Base-by-base conservation (phyloP, 1,284 basidiomycete genomes). In the Ganoderma sp. region DNA sequence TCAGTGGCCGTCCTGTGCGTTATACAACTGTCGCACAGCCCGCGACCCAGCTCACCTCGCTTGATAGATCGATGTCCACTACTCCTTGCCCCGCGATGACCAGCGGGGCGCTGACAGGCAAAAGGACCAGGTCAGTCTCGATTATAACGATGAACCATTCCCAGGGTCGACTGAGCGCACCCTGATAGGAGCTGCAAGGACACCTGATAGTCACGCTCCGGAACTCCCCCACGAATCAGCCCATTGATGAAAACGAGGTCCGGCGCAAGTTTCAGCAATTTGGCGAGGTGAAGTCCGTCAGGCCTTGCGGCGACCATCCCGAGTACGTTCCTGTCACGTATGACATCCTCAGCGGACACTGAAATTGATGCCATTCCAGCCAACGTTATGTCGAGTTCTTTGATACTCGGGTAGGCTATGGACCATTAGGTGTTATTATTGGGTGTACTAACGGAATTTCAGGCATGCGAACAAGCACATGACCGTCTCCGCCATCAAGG, bases 21-120 rank as follows among this genome's bases (percentile, higher is more conserved):
- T 54, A 48, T 19, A 25, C 19, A 12, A 57, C 34, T 58, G 7
- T 25, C 7, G 25, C 10, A 48, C 28, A 32, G 3, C 41, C 15
- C 52, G 1, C 37, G 15, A 28, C n/a, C 66, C 25, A 34, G 58
- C 70, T 66, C 65, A 68, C 65, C 60, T 37, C 67, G 67, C 64
- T 39, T 42, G 39, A 42, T 75, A 97, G 93, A 97, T 99, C 78
- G 97, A 99, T 83, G 97, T 99, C 0, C 97, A 99, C 79, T 99
- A 96, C 81, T 97, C 95, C 37, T 83, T 99, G 48, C 97, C 97
- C 4, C 91, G 94, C 69, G 95, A 94, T 74, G 96, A 99, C 66
- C 90, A 92, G 65, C 87, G 88, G 74, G 88, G 90, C 39, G 90
- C 88, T 64, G 93, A 95, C 66, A 87, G 90, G 57, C 95, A 97